These are phyloP conservation scores for Sungouiozyma ichnusensis DNA, from an alignment of 805 yeast species.

Conservation along the genomic window DNA sequence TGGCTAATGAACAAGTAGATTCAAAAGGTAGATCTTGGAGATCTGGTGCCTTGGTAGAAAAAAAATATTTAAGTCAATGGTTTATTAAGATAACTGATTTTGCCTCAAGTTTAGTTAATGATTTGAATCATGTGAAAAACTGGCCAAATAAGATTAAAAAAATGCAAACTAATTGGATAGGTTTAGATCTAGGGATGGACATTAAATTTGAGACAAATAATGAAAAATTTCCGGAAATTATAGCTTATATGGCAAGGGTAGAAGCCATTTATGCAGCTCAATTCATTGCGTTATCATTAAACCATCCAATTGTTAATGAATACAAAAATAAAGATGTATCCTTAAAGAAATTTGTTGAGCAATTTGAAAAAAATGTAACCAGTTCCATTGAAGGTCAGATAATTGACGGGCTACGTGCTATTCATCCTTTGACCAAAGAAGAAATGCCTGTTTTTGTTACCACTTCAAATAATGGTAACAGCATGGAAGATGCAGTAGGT, in stretches of 20 bases:
- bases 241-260: conserved; percentile 77
- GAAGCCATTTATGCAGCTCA: conserved; percentile 82
- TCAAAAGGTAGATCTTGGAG: conserved; percentile 88
- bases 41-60: conserved; percentile 91
- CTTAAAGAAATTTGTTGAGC: conserved; percentile 38
- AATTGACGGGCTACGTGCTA: conserved; percentile 34
- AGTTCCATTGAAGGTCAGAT: conserved; percentile 53
- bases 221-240: conserved; percentile 25
- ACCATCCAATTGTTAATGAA: conserved; percentile 49
- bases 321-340: conserved; percentile 30
- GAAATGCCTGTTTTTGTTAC: conserved; percentile 75
- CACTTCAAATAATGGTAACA: conserved; percentile 57
- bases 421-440: conserved; percentile 46
- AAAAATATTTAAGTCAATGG: conserved; percentile 78
- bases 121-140: conserved; percentile 45
- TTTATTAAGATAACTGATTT: conserved; percentile 80
- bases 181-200: conserved; percentile 72
- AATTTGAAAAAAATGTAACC: conserved; percentile 30
- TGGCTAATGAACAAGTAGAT: conserved; percentile 96
- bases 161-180: conserved; percentile 95
- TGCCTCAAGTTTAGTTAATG: conserved; percentile 57
- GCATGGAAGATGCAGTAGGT: conserved; percentile 21
- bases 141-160: conserved; percentile 88
- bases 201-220: conserved; percentile 37
- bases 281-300: conserved; percentile 65